phyloP scores from a whole-genome alignment of 192 early-diverging fungal genomes.

The Podila verticillata region DNA sequence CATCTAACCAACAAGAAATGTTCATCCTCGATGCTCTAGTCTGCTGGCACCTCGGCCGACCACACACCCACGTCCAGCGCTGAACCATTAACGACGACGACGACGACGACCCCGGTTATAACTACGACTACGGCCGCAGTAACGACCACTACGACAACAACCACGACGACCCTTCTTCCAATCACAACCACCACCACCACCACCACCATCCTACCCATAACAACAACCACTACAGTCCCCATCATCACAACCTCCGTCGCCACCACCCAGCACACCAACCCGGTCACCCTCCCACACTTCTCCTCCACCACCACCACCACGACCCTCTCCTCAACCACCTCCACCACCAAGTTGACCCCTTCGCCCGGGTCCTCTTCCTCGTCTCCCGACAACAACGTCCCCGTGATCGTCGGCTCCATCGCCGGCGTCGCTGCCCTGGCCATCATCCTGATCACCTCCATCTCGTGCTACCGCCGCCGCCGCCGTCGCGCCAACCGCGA shows the following conservation, averaged over 20 bases:
- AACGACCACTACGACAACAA: not conserved
- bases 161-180: not conserved
- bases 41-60: not conserved
- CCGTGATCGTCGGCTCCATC: conserved; percentile 31
- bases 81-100: not conserved
- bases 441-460: conserved; percentile 18
- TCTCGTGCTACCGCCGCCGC: conserved; percentile 30
- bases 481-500: conserved; percentile 12
- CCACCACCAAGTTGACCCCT: not conserved
- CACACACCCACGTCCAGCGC: not conserved
- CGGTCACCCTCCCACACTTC: not conserved
- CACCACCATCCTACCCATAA: not conserved
- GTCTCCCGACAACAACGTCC: conserved; percentile 9
- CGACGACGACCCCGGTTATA: not conserved
- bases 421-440: conserved; percentile 18
- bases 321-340: not conserved
- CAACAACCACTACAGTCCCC: not conserved
- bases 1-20: not conserved
- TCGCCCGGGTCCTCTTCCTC: conserved; percentile 11
- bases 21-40: not conserved
- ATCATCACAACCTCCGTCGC: not conserved
- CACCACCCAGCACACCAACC: not conserved
- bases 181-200: not conserved
- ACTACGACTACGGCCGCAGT: not conserved
- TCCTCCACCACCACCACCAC: not conserved